Evolutionary conservation across 192 early-diverging fungal genomes (phyloP), one percentile per base, ranked within the genome.

Genomic region (Lunasporangiospora selenospora): DNA sequence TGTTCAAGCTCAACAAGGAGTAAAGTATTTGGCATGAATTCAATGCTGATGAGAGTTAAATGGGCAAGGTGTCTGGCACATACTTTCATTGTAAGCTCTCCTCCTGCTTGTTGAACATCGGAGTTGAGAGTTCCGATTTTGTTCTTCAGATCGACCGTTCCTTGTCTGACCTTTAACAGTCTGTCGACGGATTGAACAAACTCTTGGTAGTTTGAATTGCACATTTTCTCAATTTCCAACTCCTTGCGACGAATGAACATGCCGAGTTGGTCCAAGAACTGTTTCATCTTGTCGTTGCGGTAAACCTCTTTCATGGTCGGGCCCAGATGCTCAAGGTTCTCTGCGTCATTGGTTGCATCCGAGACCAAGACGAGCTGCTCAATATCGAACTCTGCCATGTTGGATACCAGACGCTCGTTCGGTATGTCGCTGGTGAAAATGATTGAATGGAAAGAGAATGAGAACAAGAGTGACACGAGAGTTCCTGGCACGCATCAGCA

Each of bases 151-250:
- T 88, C 84, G 0, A 88, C 85, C 0, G 98, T 92, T 38, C 90
- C 94, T 62, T 90, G 85, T 21, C 96, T 85, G 18, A 99, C 95
- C 81, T 97, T 95, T 42, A 99, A 83, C 27, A 99, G 85, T 64
- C 98, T 94, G 47, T 96, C 96, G 5, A 99, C 94, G 1, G 93
- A 91, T 61, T 95, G 90, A 3, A 95, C 90, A 65, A 96, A 96
- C 79, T 96, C 93, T 82, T 98, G 92, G 75, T 97, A 97, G 76
- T 99, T 92, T 75, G 88, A 86, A 66, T 91, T 92, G 79, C 98
- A 99, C 82, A 99, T 92, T 53, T 92, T 88, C 81, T 98, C 96
- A 58, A 99, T 99, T 76, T 99, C 98, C 30, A 85, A 83, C 60
- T 98, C 96, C 61, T 98, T 98, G 47, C 87, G 85, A 47, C 87